Evolutionary conservation across 2,329 filamentous ascomycete species (phyloP), one percentile per base, ranked within the genome.

Genomic region (Xylaria sp.): DNA sequence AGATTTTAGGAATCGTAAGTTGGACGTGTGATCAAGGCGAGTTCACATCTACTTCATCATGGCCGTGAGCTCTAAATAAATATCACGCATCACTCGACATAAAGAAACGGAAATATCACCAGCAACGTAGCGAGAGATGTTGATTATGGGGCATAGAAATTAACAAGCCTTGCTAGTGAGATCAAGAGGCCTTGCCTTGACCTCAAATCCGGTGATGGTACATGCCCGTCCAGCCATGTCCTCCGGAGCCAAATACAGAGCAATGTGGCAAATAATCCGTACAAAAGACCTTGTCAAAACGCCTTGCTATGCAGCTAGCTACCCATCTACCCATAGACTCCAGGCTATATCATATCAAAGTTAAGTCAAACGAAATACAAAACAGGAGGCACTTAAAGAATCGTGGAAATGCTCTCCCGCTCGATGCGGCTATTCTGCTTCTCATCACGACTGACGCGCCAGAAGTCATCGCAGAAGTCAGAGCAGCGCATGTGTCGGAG

Each of bases 401-500:
- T 79, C 74, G 84, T 84, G 2, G 85, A 82, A 61, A 89, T 89
- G 74, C 84, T 88, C 81, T 90, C 86, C 79, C 88, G 87, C 79
- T 92, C 89, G 79, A 99, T 98, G 62, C 92, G 88, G 71, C 92
- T 97, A 79, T 97, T 95, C 82, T 97, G 94, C 75, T 88, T 89
- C 74, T 92, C 89, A 77, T 97, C 92, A 60, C 96, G 86, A 70
- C 88, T 91, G 11, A 99, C 92, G 4, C 94, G 89, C 81, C 92
- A 98, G 79, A 97, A 99, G 72, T 91, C 89, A 80, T 98, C 96
- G 72, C 92, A 93, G 78, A 97, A 98, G 74, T 99, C 95, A 28
- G 90, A 91, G 79, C 94, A 97, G 74, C 94, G 90, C 96, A 99
- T 99, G 77, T 94, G 89, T 63, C 92, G 88, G 77, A 99, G 78